phyloP scores from a whole-genome alignment of 2,329 filamentous ascomycete genomes.

The Colletotrichum lindemuthianum region DNA sequence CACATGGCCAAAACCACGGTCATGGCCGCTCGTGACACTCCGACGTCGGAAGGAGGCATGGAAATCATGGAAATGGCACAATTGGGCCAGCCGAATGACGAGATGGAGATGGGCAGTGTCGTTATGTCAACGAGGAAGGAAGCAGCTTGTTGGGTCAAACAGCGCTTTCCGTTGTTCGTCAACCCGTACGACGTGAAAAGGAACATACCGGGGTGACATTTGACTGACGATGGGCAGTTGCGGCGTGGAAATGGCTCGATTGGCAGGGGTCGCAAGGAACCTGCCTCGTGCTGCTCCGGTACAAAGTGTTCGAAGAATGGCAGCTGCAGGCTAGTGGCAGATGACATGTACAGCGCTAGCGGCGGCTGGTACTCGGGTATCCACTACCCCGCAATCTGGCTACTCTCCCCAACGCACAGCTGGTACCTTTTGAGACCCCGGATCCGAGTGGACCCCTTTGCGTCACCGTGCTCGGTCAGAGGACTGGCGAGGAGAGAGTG shows the following conservation, averaged over 20 bases:
- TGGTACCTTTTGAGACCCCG: constrained; percentile 38
- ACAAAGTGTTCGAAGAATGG: constrained; percentile 4
- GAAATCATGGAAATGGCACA: constrained; percentile 6
- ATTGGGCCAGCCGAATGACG: not conserved
- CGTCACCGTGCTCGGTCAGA: constrained; percentile 34
- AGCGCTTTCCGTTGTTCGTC: constrained; percentile 2
- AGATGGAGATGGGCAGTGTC: not conserved
- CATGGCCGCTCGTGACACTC: constrained; percentile 9
- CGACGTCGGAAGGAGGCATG: constrained; percentile 24
- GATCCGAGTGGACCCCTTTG: constrained; percentile 35
- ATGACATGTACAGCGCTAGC: constrained; percentile 30
- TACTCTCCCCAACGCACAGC: constrained; percentile 24
- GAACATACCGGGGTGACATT: constrained; percentile 22
- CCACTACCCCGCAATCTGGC: constrained; percentile 38
- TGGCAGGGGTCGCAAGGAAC: constrained; percentile 23
- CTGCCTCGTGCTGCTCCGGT: constrained; percentile 25
- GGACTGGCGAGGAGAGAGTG: constrained; percentile 2
- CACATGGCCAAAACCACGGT: constrained; percentile 20
- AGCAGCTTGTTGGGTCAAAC: constrained; percentile 20
- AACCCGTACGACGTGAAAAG: constrained; percentile 8
- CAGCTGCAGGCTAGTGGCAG: constrained; percentile 5
- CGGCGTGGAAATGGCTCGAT: constrained; percentile 33
- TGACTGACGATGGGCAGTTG: constrained; percentile 33
- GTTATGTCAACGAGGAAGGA: not conserved
- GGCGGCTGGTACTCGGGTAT: constrained; percentile 31